Conservation (phyloP, 1,284 basidiomycete species). For the Boletus chippewaensis region DNA sequence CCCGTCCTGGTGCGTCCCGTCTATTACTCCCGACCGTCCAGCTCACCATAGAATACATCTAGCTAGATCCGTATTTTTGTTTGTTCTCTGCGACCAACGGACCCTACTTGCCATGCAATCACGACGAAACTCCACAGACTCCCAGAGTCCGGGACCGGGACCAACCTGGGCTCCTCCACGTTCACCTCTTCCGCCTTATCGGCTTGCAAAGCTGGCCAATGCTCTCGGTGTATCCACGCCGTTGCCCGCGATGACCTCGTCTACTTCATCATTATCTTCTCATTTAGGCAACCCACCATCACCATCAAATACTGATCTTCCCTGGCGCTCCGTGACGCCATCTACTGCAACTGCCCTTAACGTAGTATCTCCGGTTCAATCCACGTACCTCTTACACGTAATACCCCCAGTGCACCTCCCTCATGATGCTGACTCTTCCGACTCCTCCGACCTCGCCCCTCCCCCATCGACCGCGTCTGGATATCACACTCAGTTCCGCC, state of each 20-base stretch:
- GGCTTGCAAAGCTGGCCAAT: constrained; percentile 74
- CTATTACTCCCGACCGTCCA: not conserved
- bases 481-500: constrained; percentile 71
- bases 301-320: constrained; percentile 35
- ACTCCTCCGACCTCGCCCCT: constrained; percentile 42
- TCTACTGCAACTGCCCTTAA: constrained; percentile 38
- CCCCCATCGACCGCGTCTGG: constrained; percentile 55
- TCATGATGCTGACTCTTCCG: constrained; percentile 44
- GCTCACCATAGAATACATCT: not conserved
- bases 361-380: constrained; percentile 33
- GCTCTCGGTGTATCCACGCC: constrained; percentile 73
- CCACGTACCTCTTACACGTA: constrained; percentile 69
- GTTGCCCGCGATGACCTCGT: constrained; percentile 42
- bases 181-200: constrained; percentile 63
- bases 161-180: constrained; percentile 54
- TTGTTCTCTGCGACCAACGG: not conserved
- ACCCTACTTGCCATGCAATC: constrained; percentile 11
- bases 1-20: constrained; percentile 12
- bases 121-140: constrained; percentile 9
- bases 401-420: constrained; percentile 64
- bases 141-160: constrained; percentile 18
- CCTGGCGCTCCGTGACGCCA: constrained; percentile 53
- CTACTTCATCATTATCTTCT: constrained; percentile 30
- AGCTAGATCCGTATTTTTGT: not conserved
- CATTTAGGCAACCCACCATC: constrained; percentile 27